Base-by-base conservation (phyloP, 2,329 filamentous ascomycete genomes). In the Clathrospora elynae region DNA sequence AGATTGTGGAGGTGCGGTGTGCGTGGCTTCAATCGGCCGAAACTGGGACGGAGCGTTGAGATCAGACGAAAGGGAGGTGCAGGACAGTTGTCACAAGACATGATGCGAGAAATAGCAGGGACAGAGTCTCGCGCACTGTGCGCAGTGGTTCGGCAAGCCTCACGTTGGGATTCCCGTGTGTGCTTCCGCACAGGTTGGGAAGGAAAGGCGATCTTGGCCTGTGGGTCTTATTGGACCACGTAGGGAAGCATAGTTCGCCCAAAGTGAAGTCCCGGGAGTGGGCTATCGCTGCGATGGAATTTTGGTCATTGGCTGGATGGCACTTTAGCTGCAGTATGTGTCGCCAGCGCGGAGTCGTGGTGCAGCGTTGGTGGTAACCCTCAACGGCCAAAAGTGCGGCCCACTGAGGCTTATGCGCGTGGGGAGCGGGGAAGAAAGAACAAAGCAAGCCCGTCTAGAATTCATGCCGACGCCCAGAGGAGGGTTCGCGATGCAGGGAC, bases 161-260 rank as follows among this genome's bases (percentile, higher is more conserved):
- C 59, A 49, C 50, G 53, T 43, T 64, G 61, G 60, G 50, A 58
- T 38, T 46, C 55, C 57, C 60, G 59, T 61, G 59, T 61, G 47
- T 51, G 46, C 39, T 57, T 37, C 55, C 59, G 59, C 50, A 56
- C 43, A 53, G 41, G 48, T 54, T 53, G 54, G 52, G 39, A 54
- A 51, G 54, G 52, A 38, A 54, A 51, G 46, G 47, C 39, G 43
- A 39, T 42, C 56, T 59, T 60, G 58, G 59, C 57, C 52, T 51
- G 54, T 53, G 47, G 42, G 49, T 49, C 35, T 51, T 30, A 70
- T 65, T 70, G 65, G 66, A 60, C 67, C 67, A 70, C 67, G 67
- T 68, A 56, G 49, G 53, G 45, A 49, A 51, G 46, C 46, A 51
- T 54, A 51, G 53, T 62, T 59, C 51, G 61, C 54, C 54, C 43